A percentile compares a stretch with the other conserved stretches of the same genome.
Evolutionary conservation across 805 yeast species (phyloP).

Genomic region (Candida taoyuanica): DNA sequence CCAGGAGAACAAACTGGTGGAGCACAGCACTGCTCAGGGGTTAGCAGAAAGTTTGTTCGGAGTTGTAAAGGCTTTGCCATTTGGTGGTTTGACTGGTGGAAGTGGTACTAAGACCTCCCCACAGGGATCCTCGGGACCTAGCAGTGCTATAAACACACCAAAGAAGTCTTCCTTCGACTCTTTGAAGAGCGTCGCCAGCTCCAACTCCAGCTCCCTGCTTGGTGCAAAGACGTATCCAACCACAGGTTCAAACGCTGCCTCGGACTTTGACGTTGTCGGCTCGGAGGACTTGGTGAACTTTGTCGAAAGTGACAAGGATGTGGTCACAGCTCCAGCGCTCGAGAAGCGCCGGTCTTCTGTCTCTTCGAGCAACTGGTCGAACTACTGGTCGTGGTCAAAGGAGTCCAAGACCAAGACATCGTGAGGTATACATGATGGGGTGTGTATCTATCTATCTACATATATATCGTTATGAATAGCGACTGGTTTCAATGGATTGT

Average conservation of each 20-base stretch:
- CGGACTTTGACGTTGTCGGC: conserved; percentile 45
- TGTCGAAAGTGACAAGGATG: conserved; percentile 2
- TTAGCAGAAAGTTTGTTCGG: conserved; percentile 12
- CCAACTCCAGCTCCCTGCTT: background rate
- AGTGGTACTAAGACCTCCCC: no score
- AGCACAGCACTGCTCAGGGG: background rate
- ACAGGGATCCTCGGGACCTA: no score
- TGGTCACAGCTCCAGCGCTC: background rate
- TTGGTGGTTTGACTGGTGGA: background rate
- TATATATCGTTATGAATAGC: no score
- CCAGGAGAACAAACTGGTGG: no score
- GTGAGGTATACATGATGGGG: conserved; percentile 1
- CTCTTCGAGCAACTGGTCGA: background rate
- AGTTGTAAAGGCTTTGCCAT: conserved; percentile 8
- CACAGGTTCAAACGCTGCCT: background rate
- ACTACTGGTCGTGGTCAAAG: conserved; percentile 11
- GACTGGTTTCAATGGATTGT: no score
- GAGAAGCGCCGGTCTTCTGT: background rate
- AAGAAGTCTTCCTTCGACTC: conserved; percentile 3
- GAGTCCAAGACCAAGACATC: conserved; percentile 12
- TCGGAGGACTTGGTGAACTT: conserved; percentile 24
- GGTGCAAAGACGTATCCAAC: background rate
- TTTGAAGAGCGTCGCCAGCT: background rate
- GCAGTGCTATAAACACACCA: background rate
- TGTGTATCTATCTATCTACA: no score